Evolutionary conservation across 2,329 filamentous ascomycete genomes (phyloP).

Genomic region (Monosporascus sp.): DNA sequence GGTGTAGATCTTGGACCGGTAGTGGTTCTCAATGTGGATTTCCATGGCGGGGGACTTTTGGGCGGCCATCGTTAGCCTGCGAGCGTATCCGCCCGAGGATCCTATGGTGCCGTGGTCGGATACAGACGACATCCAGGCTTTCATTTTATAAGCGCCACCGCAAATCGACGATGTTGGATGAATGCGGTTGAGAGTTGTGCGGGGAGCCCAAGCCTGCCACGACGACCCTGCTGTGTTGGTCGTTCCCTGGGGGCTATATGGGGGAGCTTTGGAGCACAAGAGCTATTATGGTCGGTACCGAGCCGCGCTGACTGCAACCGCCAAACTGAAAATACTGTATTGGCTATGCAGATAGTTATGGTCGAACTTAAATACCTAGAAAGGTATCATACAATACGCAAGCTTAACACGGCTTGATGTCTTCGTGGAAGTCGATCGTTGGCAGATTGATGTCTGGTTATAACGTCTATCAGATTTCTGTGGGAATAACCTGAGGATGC

Average conservation of each 20-base stretch:
- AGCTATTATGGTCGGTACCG: not conserved
- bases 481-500: too few species aligned
- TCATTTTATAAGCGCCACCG: not conserved
- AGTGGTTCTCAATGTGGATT: slow-evolving; percentile 49
- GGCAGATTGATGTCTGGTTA: not conserved
- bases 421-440: not conserved
- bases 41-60: slow-evolving; percentile 36
- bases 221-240: not conserved
- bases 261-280: not conserved
- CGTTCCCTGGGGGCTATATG: not conserved
- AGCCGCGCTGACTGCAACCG: not conserved
- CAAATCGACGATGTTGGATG: too few species aligned
- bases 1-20: slow-evolving; percentile 50
- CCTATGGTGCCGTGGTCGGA: slow-evolving; percentile 8
- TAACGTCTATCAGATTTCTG: not conserved
- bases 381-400: not conserved
- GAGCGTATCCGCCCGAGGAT: slow-evolving; percentile 10
- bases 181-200: too few species aligned
- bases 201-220: not conserved
- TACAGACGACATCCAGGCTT: slow-evolving; percentile 8
- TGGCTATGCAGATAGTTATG: not conserved
- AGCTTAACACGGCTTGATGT: not conserved
- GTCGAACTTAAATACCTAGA: not conserved
- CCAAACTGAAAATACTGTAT: not conserved
- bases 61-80: slow-evolving; percentile 11